phyloP scores from a whole-genome alignment of 2,329 filamentous ascomycete genomes.

The Fusarium anguioides region DNA sequence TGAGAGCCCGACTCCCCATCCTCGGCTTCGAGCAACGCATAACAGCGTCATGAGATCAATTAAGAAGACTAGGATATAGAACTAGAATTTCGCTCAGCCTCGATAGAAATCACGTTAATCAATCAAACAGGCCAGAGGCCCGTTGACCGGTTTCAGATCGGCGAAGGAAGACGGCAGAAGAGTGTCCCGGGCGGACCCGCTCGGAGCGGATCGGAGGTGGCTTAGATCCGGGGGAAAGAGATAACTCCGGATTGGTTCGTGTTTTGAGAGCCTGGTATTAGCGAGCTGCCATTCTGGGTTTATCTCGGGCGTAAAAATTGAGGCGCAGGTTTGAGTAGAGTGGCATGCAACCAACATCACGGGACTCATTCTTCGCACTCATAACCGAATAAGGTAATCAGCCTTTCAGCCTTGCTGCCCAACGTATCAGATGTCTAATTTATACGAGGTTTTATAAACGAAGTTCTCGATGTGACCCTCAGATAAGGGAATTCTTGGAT shows the following conservation, averaged over 20 bases:
- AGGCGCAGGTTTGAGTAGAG: slow-evolving; percentile 22
- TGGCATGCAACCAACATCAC: slow-evolving; percentile 17
- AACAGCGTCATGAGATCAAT: slow-evolving; percentile 6
- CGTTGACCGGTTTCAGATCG: slow-evolving; percentile 6
- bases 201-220: slow-evolving; percentile 39
- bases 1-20: slow-evolving; percentile 5
- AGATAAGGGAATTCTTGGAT: not conserved
- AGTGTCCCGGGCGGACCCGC: slow-evolving; percentile 22
- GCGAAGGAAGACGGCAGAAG: slow-evolving; percentile 33
- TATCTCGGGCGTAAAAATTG: slow-evolving; percentile 32
- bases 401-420: slow-evolving; percentile 8
- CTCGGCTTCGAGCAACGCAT: slow-evolving; percentile 1
- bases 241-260: not conserved
- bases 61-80: not conserved
- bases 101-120: slow-evolving; percentile 16
- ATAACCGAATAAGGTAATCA: slow-evolving; percentile 4
- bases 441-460: not conserved
- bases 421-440: not conserved
- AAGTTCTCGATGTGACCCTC: not conserved
- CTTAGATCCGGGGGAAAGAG: slow-evolving; percentile 35
- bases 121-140: slow-evolving; percentile 9
- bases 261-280: not conserved
- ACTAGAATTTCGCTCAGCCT: slow-evolving; percentile 6
- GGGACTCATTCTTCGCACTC: slow-evolving; percentile 23
- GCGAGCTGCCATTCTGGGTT: slow-evolving; percentile 32